Base-by-base conservation (phyloP, 768 basidiomycete genomes). In the Kondoa subrosea region DNA sequence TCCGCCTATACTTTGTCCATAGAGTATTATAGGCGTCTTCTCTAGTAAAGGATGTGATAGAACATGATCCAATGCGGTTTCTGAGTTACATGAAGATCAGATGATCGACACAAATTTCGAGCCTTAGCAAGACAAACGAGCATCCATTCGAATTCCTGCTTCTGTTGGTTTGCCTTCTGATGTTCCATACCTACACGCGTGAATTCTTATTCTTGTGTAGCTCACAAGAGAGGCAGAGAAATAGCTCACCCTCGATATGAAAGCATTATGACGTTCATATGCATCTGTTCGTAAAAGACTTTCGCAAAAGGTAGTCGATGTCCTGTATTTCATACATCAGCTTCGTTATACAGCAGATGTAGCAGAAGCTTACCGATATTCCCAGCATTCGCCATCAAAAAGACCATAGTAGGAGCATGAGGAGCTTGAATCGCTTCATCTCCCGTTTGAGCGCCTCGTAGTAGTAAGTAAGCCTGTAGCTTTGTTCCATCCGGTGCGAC, bases 211-310 rank as follows among this genome's bases (percentile, higher is more conserved):
- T 57, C 61, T 68, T 60, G 59, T 34, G 26, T 33, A 50, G 34
- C 34, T 34, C 57, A n/a, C 65, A 69, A 66, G 64, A 40, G 59
- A 29, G 57, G 26, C 32, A 61, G 25, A n/a, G 56, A 31, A 25
- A 30, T 26, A 21, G 77, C 85, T 68, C 73, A 89, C 87, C 91
- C 91, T 74, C 93, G 80, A 75, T 99, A 99, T 61, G 88, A 91
- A 68, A 93, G 78, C 86, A 96, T 90, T 56, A 97, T 79, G 1
- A 95, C 90, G 75, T 97, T 96, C 76, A 91, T 95, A 17, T 88
- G 81, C 84, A 90, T 85, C 74, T 84, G 83, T 60, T 83, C 77
- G 74, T 82, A 88, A 75, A 96, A 93, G 34, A 89, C 82, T 63
- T 83, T 82, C 0, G 88, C 92, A 30, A 95, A 79, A 1, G 91